Conservation (phyloP, 116 monocot genomes). For the Dioscorea cayenensis region DNA sequence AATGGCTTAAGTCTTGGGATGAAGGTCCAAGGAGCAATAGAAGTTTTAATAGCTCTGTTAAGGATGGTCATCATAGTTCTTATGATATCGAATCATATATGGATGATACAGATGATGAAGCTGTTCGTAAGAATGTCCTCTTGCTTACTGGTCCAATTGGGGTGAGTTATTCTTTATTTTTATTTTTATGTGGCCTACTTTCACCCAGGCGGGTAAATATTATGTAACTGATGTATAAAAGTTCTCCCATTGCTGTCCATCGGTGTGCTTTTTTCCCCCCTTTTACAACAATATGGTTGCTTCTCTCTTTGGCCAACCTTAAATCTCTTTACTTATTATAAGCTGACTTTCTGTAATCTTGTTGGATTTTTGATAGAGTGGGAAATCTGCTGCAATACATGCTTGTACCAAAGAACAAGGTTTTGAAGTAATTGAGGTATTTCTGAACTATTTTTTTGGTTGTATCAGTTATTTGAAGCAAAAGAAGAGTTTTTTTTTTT, state of each 20-base stretch:
- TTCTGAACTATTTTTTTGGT: neutral
- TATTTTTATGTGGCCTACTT: no score
- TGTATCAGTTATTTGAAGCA: neutral
- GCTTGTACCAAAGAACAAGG: constrained; percentile 95
- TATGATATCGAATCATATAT: constrained; percentile 51
- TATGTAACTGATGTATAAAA: no score
- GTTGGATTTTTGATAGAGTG: constrained; percentile 48
- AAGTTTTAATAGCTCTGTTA: constrained; percentile 8
- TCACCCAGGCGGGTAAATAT: no score
- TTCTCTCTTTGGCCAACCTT: neutral
- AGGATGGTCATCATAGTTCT: constrained; percentile 32
- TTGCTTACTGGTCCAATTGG: constrained; percentile 91
- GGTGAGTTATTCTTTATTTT: constrained; percentile 26
- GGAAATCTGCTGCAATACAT: constrained; percentile 95
- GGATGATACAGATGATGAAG: constrained; percentile 48
- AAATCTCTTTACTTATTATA: neutral
- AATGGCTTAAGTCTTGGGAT: constrained; percentile 84
- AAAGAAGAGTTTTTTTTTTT: no score
- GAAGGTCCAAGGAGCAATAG: constrained; percentile 27
- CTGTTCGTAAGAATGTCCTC: constrained; percentile 54
- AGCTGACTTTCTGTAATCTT: neutral
- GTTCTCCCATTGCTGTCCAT: no score
- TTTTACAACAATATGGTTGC: no score
- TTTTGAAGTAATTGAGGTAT: constrained; percentile 95
- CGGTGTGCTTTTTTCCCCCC: no score